Evolutionary conservation across 2,329 filamentous ascomycete genomes (phyloP).

Genomic region (Sclerotinia nivalis): DNA sequence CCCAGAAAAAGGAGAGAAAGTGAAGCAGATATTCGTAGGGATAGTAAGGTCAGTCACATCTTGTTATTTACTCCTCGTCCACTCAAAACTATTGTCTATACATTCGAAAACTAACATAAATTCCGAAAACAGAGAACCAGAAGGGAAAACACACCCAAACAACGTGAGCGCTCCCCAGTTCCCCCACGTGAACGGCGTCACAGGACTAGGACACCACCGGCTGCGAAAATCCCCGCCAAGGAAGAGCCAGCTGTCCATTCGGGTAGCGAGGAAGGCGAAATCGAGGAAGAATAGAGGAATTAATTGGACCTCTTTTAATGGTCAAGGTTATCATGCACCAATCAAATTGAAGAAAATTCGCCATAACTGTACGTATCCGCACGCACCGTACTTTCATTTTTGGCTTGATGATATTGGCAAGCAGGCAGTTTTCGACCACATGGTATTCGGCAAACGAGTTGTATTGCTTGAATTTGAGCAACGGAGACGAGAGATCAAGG

Average conservation of each 20-base stretch:
- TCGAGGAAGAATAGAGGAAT: conserved; percentile 69
- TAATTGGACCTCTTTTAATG: conserved; percentile 9
- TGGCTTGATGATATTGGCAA: conserved; percentile 41
- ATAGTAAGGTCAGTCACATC: conserved; percentile 54
- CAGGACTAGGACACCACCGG: conserved; percentile 58
- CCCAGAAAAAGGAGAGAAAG: conserved; percentile 78
- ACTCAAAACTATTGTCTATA: background rate
- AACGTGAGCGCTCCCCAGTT: conserved; percentile 58
- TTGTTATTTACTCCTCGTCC: background rate
- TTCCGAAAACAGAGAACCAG: conserved; percentile 51
- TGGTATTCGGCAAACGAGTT: background rate
- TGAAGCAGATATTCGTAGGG: conserved; percentile 65
- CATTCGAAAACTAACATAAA: conserved; percentile 24
- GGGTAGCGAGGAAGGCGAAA: conserved; percentile 96
- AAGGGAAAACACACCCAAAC: conserved; percentile 52
- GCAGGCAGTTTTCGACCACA: conserved; percentile 30
- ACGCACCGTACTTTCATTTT: conserved; percentile 34
- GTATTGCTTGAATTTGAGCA: background rate
- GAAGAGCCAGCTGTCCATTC: conserved; percentile 55
- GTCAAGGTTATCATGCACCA: background rate
- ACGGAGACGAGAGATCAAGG: background rate
- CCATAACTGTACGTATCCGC: conserved; percentile 43
- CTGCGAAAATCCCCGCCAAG: conserved; percentile 40
- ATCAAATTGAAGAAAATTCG: conserved; percentile 14
- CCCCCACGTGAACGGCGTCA: conserved; percentile 56